These are phyloP conservation scores for Lichtheimia ramosa DNA, from an alignment of 371 early-diverging fungal species.

Conservation along the genomic window DNA sequence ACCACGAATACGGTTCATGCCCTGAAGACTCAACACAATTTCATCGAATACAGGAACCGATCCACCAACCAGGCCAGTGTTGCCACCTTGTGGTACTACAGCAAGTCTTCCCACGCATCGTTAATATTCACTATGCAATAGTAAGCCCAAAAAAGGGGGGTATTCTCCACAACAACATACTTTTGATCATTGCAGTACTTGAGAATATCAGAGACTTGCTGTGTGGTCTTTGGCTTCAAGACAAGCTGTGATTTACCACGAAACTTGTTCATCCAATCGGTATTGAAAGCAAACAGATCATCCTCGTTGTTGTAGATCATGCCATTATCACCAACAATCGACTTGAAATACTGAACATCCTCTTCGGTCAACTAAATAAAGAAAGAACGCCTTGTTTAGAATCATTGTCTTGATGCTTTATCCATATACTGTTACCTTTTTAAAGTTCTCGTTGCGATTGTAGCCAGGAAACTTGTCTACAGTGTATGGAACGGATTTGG, in stretches of 20 bases:
- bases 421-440: constrained; percentile 36
- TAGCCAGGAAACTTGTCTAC: constrained; percentile 56
- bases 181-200: constrained; percentile 84
- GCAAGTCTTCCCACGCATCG: constrained; percentile 57
- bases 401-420: no score
- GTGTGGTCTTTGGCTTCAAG: constrained; percentile 82
- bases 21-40: constrained; percentile 76
- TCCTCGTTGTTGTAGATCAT: constrained; percentile 52
- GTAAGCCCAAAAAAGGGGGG: background rate
- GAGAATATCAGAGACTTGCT: constrained; percentile 84
- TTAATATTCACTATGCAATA: background rate
- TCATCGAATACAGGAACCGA: constrained; percentile 95
- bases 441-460: constrained; percentile 54
- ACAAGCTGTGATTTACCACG: constrained; percentile 83
- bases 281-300: constrained; percentile 67
- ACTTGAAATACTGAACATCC: constrained; percentile 64
- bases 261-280: constrained; percentile 94
- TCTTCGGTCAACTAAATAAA: constrained; percentile 18
- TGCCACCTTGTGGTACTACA: constrained; percentile 97
- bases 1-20: constrained; percentile 78
- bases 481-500: constrained; percentile 31
- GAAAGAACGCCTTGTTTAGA: background rate
- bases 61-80: constrained; percentile 93
- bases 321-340: constrained; percentile 53
- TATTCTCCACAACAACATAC: constrained; percentile 22